Evolutionary conservation across 2,329 filamentous ascomycete genomes (phyloP).

Genomic region (Aspergillus nomiae): DNA sequence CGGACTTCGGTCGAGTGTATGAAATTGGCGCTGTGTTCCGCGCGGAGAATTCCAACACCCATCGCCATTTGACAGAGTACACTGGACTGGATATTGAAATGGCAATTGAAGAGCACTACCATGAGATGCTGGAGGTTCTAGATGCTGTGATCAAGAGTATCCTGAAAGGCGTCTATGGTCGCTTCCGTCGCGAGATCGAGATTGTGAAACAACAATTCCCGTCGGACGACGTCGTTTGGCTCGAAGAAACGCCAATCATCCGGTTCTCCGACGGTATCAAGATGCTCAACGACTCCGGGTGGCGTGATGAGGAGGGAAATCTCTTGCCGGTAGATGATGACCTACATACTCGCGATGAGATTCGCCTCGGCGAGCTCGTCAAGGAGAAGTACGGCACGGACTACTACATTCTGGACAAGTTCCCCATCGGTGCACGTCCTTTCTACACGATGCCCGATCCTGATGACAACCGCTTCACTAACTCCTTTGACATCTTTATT

Average conservation of each 20-base stretch:
- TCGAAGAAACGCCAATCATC: conserved; percentile 81
- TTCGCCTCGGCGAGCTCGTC: conserved; percentile 78
- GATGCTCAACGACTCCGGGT: conserved; percentile 77
- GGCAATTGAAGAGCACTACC: conserved; percentile 84
- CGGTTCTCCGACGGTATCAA: conserved; percentile 77
- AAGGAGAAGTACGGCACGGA: conserved; percentile 86
- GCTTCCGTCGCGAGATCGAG: conserved; percentile 72
- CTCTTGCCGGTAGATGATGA: conserved; percentile 73
- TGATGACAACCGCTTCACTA: conserved; percentile 71
- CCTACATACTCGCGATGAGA: conserved; percentile 81
- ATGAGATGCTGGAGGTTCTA: conserved; percentile 78
- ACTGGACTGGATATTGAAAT: conserved; percentile 93
- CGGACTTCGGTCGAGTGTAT: conserved; percentile 86
- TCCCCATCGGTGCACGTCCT: conserved; percentile 78
- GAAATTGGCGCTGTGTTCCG: conserved; percentile 90
- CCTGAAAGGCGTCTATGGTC: conserved; percentile 69
- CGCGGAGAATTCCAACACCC: conserved; percentile 93
- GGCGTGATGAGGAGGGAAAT: conserved; percentile 75
- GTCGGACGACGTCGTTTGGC: conserved; percentile 81
- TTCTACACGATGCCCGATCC: conserved; percentile 91
- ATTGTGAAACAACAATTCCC: conserved; percentile 82
- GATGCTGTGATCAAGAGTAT: conserved; percentile 82
- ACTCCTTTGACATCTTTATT: conserved; percentile 94
- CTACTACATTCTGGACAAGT: conserved; percentile 94
- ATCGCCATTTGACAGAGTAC: conserved; percentile 91